Percentiles rank a stretch among this genome's conserved stretches.
phyloP scores from a whole-genome alignment of 805 yeast genomes.

The Metschnikowia amazonensis region DNA sequence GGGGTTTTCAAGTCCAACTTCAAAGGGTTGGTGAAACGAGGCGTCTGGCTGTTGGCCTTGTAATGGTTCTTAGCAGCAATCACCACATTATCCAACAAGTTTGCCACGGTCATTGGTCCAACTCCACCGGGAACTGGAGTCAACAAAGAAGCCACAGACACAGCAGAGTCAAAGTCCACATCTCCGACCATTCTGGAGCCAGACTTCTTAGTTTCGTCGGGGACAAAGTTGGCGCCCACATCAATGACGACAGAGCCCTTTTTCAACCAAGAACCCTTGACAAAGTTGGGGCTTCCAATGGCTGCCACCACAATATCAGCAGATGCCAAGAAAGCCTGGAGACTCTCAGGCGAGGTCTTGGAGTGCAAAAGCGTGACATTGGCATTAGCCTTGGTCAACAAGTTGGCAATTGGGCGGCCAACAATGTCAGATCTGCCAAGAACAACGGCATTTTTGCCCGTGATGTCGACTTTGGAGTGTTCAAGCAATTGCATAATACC shows the following conservation, averaged over 20 bases:
- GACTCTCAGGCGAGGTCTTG: constrained; percentile 49
- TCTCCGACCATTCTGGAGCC: constrained; percentile 78
- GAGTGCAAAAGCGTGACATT: constrained; percentile 77
- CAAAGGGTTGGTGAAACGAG: constrained; percentile 50
- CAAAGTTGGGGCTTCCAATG: constrained; percentile 65
- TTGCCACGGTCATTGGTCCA: constrained; percentile 90
- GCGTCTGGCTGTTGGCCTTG: constrained; percentile 38
- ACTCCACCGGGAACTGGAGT: constrained; percentile 95
- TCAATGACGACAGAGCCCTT: constrained; percentile 68
- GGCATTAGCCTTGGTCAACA: constrained; percentile 67
- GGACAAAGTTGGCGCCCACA: constrained; percentile 77
- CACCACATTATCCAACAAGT: constrained; percentile 68
- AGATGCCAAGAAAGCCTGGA: constrained; percentile 43
- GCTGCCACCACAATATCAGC: constrained; percentile 82
- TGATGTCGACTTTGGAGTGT: constrained; percentile 50
- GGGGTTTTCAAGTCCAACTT: constrained; percentile 55
- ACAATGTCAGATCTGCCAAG: constrained; percentile 84
- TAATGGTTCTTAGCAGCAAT: constrained; percentile 59
- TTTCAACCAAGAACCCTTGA: constrained; percentile 73
- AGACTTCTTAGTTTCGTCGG: constrained; percentile 60
- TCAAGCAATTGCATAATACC: constrained; percentile 67
- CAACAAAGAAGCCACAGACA: constrained; percentile 53
- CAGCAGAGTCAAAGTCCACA: constrained; percentile 59
- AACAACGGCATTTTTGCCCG: constrained; percentile 76
- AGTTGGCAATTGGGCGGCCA: constrained; percentile 73